Evolutionary conservation across 345 rosid species (phyloP).

Genomic region (Salix dunnii): DNA sequence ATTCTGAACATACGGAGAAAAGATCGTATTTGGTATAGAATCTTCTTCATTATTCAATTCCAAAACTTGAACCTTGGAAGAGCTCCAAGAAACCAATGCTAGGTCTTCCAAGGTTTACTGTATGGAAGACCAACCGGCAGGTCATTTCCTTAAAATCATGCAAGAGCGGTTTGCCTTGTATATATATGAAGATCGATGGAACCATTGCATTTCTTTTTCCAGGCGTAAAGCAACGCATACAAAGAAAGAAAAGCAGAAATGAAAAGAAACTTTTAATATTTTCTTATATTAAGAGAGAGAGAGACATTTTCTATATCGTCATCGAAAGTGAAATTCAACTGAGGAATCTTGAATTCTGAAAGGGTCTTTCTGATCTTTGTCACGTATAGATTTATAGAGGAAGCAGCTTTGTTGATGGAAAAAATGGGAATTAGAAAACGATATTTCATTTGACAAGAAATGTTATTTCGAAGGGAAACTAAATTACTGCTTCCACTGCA

Average conservation of each 20-base stretch:
- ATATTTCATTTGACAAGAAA: background rate
- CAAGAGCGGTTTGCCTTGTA: background rate
- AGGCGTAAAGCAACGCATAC: background rate
- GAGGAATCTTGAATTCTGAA: background rate
- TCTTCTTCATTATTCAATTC: constrained; percentile 23
- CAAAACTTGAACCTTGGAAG: background rate
- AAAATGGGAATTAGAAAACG: constrained; percentile 2
- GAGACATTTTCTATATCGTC: no score
- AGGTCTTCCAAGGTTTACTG: background rate
- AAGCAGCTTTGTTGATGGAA: background rate
- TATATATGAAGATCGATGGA: no score
- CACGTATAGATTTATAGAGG: background rate
- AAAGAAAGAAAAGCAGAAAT: background rate
- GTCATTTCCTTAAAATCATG: background rate
- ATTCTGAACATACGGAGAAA: background rate
- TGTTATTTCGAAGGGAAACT: background rate
- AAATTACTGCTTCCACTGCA: background rate
- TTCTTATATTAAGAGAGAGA: no score
- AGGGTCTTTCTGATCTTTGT: background rate
- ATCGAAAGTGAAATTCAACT: background rate
- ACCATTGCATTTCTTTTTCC: background rate
- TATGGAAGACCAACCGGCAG: background rate
- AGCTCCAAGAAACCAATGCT: background rate
- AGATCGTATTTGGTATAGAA: constrained; percentile 23
- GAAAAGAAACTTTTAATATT: background rate